A percentile compares a stretch with the other conserved stretches of the same genome.
These are phyloP conservation scores for Trypethelium eluteriae DNA, from an alignment of 495 filamentous ascomycete species.

Conservation along the genomic window DNA sequence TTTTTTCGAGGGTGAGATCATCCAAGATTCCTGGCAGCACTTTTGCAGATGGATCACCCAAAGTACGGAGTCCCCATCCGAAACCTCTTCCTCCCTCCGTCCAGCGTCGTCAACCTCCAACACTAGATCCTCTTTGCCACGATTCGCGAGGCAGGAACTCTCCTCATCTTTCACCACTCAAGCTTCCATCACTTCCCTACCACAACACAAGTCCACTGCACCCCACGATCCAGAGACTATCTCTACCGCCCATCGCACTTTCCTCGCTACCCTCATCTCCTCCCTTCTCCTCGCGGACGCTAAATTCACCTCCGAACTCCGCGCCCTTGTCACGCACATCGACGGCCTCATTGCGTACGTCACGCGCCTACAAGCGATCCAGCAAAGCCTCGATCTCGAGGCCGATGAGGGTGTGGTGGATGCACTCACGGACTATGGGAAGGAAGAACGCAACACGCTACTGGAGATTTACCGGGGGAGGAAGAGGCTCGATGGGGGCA, in stretches of 20 bases:
- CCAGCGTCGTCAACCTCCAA: background rate
- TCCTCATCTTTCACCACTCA: background rate
- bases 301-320: conserved; percentile 62
- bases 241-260: conserved; percentile 65
- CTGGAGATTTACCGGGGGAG: conserved; percentile 49
- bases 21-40: conserved; percentile 64
- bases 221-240: conserved; percentile 76
- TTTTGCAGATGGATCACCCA: conserved; percentile 45
- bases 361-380: conserved; percentile 61
- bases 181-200: background rate
- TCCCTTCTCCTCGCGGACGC: conserved; percentile 63
- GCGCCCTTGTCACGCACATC: conserved; percentile 59
- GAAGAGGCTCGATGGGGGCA: conserved; percentile 48
- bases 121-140: background rate
- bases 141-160: background rate
- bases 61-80: conserved; percentile 1
- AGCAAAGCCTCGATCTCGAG: conserved; percentile 67
- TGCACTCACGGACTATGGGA: conserved; percentile 57
- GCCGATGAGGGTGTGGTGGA: conserved; percentile 71
- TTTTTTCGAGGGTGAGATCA: conserved; percentile 85
- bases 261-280: conserved; percentile 57
- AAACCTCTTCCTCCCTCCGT: background rate
- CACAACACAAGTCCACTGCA: conserved; percentile 13
- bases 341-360: conserved; percentile 73
- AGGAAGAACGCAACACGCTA: conserved; percentile 59